phyloP scores from a whole-genome alignment of 2,329 filamentous ascomycete species.

The Trichoderma asperellum region DNA sequence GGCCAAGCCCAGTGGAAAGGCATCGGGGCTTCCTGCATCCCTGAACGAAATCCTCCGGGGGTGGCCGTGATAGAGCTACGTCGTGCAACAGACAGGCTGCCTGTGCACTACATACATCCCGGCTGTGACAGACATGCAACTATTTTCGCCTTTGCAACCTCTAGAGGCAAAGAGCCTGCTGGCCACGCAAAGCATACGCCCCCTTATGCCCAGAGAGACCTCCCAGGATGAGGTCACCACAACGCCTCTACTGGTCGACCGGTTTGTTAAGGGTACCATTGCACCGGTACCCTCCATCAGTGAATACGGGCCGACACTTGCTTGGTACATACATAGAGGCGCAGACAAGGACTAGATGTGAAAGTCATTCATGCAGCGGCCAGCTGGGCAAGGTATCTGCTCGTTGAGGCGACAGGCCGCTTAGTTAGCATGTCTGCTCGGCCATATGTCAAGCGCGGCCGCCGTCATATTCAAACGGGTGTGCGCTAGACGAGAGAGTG shows the following conservation, averaged over 20 bases:
- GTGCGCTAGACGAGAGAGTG: not conserved
- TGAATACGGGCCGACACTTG: conserved; percentile 11
- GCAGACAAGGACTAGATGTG: conserved; percentile 3
- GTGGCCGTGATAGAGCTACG: not conserved
- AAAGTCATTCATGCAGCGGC: conserved; percentile 6
- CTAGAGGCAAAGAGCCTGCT: not conserved
- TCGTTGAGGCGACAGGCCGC: not conserved
- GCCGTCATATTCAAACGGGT: not conserved
- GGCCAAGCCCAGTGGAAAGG: not conserved
- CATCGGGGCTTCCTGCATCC: not conserved
- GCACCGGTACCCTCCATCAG: conserved; percentile 25
- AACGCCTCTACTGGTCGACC: conserved; percentile 11
- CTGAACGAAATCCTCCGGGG: conserved; percentile 9
- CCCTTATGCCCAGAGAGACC: not conserved
- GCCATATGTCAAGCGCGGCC: not conserved
- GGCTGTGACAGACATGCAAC: not conserved
- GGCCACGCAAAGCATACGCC: not conserved
- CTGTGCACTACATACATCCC: not conserved
- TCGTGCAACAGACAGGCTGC: not conserved
- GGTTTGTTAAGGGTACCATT: conserved; percentile 20
- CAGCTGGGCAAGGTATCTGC: not conserved
- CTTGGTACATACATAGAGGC: not conserved
- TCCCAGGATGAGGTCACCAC: conserved; percentile 27
- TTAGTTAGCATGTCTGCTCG: not conserved
- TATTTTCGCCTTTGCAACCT: conserved; percentile 11